phyloP scores from a whole-genome alignment of 2,329 filamentous ascomycete species.

The Fusarium heterosporum region DNA sequence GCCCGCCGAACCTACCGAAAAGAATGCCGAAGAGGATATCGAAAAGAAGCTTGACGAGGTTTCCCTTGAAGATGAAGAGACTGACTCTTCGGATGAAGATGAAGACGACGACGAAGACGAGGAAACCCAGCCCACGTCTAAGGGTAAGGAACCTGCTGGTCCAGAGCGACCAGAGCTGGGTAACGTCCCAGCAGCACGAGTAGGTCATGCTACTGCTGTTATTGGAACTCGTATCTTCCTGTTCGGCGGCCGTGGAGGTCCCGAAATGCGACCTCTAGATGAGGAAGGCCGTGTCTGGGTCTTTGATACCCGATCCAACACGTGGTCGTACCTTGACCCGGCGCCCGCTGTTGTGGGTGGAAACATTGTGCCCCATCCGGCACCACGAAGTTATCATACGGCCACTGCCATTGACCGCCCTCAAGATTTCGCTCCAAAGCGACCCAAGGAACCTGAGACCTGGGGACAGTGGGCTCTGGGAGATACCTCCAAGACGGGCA shows the following conservation, averaged over 20 bases:
- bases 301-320: conserved; percentile 72
- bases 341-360: conserved; percentile 57
- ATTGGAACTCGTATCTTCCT: conserved; percentile 79
- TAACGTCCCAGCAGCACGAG: conserved; percentile 72
- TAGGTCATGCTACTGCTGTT: conserved; percentile 78
- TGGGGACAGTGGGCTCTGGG: conserved; percentile 69
- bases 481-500: conserved; percentile 65
- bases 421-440: conserved; percentile 58
- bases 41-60: conserved; percentile 58
- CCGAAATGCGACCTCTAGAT: conserved; percentile 76
- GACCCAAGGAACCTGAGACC: conserved; percentile 55
- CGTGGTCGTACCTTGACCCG: conserved; percentile 75
- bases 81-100: conserved; percentile 35
- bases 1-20: conserved; percentile 43
- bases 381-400: conserved; percentile 77
- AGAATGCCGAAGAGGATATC: conserved; percentile 30
- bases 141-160: conserved; percentile 55
- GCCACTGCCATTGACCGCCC: conserved; percentile 69
- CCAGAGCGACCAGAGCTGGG: conserved; percentile 49
- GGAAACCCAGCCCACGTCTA: conserved; percentile 48
- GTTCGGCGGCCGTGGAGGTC: conserved; percentile 81
- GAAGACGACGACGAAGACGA: neutral
- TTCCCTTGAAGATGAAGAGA: conserved; percentile 50
- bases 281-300: conserved; percentile 82
- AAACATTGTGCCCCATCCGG: conserved; percentile 61